These are phyloP conservation scores for Candida quercuum DNA, from an alignment of 805 yeast genomes.

Conservation along the genomic window DNA sequence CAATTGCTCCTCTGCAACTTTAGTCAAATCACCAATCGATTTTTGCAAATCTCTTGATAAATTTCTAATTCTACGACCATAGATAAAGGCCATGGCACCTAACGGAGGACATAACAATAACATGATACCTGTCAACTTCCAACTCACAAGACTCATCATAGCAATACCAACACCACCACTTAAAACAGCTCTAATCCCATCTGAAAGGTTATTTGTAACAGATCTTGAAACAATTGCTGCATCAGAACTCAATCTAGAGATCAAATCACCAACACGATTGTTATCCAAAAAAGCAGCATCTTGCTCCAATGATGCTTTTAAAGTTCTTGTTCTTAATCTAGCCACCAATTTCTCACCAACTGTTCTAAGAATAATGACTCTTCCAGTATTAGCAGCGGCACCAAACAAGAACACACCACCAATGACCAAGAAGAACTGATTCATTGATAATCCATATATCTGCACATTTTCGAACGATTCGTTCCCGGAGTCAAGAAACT, in stretches of 20 bases:
- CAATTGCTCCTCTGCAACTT: slow-evolving; percentile 88
- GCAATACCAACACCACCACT: slow-evolving; percentile 82
- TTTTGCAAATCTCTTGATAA: slow-evolving; percentile 76
- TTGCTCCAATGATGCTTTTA: slow-evolving; percentile 73
- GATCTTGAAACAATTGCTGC: slow-evolving; percentile 84
- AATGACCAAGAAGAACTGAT: slow-evolving; percentile 59
- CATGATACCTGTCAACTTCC: slow-evolving; percentile 80
- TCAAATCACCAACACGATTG: slow-evolving; percentile 87
- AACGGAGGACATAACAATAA: slow-evolving; percentile 78
- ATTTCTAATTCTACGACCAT: slow-evolving; percentile 73
- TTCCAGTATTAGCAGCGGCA: slow-evolving; percentile 72
- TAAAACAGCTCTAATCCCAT: slow-evolving; percentile 81
- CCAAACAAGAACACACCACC: slow-evolving; percentile 66
- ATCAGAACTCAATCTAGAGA: slow-evolving; percentile 83
- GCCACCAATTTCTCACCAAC: slow-evolving; percentile 89
- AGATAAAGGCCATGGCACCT: slow-evolving; percentile 69
- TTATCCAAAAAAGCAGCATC: slow-evolving; percentile 88
- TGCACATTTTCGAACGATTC: slow-evolving; percentile 25
- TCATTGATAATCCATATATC: slow-evolving; percentile 56
- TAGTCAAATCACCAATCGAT: slow-evolving; percentile 79
- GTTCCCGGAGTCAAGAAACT: slow-evolving; percentile 58
- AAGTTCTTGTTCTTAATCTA: slow-evolving; percentile 69
- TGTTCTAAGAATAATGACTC: slow-evolving; percentile 67
- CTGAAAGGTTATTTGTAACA: slow-evolving; percentile 83
- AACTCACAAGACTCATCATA: slow-evolving; percentile 87